phyloP scores from a whole-genome alignment of 306 rosid species.

The Dryas alaskensis region DNA sequence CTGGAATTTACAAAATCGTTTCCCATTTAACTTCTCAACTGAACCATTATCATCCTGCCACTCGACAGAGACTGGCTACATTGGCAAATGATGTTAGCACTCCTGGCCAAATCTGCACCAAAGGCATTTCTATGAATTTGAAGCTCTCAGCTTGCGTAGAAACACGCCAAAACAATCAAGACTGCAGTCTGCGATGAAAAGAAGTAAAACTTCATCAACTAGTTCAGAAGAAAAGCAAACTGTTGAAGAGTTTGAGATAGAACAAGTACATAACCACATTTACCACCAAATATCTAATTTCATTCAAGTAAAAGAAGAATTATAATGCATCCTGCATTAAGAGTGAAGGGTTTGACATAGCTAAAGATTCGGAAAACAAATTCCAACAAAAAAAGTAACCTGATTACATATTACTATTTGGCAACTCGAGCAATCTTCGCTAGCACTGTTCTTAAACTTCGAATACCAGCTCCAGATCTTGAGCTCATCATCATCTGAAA shows the following conservation, averaged over 20 bases:
- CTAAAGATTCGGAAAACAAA: not conserved
- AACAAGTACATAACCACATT: not conserved
- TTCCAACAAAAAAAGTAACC: slow-evolving; percentile 22
- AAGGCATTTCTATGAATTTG: not conserved
- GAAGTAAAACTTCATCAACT: no score
- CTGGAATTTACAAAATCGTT: not conserved
- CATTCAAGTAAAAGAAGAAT: not conserved
- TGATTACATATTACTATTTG: slow-evolving; percentile 36
- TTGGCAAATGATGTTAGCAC: not conserved
- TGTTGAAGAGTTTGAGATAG: no score
- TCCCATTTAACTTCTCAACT: not conserved
- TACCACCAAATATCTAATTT: not conserved
- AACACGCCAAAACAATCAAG: slow-evolving; percentile 5
- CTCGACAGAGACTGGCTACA: not conserved
- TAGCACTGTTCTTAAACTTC: slow-evolving; percentile 78
- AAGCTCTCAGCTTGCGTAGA: not conserved
- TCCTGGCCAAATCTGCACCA: not conserved
- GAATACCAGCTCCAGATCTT: slow-evolving; percentile 88
- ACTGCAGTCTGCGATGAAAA: no score
- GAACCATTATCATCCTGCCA: not conserved
- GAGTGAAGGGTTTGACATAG: not conserved
- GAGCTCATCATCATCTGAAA: slow-evolving; percentile 95
- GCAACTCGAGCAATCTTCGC: slow-evolving; percentile 65
- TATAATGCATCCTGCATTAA: not conserved
- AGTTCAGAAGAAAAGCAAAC: no score